Evolutionary conservation across 73 alveolate species (phyloP), one percentile per base, ranked within the genome.

Genomic region (Symbiodinium pilosum): DNA sequence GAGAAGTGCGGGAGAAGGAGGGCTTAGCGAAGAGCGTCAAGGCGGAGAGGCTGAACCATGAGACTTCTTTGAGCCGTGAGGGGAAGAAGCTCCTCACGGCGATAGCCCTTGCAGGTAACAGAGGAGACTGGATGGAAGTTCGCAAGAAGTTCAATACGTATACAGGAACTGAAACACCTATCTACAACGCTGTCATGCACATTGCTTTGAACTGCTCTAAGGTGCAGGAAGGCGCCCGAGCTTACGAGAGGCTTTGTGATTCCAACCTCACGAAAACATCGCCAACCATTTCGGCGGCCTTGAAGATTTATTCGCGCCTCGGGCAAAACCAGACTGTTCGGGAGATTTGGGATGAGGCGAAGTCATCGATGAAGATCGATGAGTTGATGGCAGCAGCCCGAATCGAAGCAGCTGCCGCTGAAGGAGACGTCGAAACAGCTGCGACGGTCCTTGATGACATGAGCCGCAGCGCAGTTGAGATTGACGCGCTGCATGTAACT

Each of bases 371-470:
- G 24, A 39, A n/a, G n/a, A 36, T 75, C 30, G 52, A 75, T 32
- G 86, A 75, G 86, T 8, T 75, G 6, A 75, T 75, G 51, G 75
- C 93, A 20, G 93, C 75, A 43, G 93, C 93, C 32, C 93, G 93
- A 4, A 84, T 84, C 14, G 75, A 84, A 43, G 93, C 93, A 12
- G 93, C 93, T 7, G 77, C 51, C 39, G 77, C 54, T 5, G 44
- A 43, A 2, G 93, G 93, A 7, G 93, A 84, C 32, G 36, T 84
- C 32, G 36, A 26, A 28, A 43, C 93, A 43, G 77, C 93, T n/a
- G 77, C 92, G n/a, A 36, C 3, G 54, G 75, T 84, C n/a, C 43
- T 84, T 32, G 77, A 84, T 26, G 77, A 43, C 24, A 84, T 84
- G 93, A 64, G 26, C 43, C 18, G 36, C 41, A 2, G 47, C 24